These are phyloP conservation scores for Trypethelium eluteriae DNA, from an alignment of 495 filamentous ascomycete genomes.

Conservation along the genomic window DNA sequence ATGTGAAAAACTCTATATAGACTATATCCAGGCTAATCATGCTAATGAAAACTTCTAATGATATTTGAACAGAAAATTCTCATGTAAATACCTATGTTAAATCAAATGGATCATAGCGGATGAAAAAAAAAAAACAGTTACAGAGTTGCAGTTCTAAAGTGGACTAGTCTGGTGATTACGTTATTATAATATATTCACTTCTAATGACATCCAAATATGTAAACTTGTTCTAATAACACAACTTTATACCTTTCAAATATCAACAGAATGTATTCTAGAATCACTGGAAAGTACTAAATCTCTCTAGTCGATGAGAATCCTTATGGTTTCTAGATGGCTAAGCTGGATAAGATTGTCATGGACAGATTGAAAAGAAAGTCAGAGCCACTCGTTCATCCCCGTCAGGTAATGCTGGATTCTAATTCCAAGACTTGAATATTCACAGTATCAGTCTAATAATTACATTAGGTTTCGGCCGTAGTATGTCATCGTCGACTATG, in stretches of 20 bases:
- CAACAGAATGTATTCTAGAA: no score
- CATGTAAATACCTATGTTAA: no score
- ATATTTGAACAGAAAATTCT: not conserved
- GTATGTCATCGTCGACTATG: not conserved
- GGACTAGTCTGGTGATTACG: no score
- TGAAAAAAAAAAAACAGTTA: no score
- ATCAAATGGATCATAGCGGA: no score
- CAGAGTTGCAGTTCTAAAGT: no score
- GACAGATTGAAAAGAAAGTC: not conserved
- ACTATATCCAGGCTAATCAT: not conserved
- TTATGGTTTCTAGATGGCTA: not conserved
- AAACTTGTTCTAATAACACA: no score
- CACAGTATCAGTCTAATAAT: not conserved
- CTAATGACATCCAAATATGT: no score
- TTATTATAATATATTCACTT: no score
- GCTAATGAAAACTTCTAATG: not conserved
- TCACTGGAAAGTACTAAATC: no score
- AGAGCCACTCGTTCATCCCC: not conserved
- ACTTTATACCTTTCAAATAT: no score
- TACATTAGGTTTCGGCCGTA: not conserved
- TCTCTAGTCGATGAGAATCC: not conserved
- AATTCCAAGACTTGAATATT: not conserved
- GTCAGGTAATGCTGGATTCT: not conserved
- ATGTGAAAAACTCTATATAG: no score
- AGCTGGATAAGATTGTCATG: not conserved